A percentile compares a stretch with the other conserved stretches of the same genome.
phyloP scores from a whole-genome alignment of 2,329 filamentous ascomycete genomes.

The Metarhizium humberi region DNA sequence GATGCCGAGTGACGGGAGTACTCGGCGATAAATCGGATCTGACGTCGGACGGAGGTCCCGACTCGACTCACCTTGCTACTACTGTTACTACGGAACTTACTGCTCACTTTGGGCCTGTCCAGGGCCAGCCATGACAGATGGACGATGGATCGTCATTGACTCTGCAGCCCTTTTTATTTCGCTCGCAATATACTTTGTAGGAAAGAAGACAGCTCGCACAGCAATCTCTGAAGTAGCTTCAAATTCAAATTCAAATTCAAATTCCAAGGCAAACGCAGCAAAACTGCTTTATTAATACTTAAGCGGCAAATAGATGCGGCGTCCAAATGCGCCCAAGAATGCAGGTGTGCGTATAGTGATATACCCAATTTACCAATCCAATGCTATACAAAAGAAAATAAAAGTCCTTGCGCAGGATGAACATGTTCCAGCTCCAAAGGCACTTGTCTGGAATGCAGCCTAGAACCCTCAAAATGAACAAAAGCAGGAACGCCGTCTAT shows the following conservation, averaged over 20 bases:
- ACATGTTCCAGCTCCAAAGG: neutral
- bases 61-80: neutral
- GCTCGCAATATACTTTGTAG: too few relatives aligned
- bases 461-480: neutral
- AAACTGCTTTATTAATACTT: neutral
- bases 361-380: neutral
- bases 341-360: neutral
- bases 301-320: neutral
- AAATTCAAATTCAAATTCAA: too few relatives aligned
- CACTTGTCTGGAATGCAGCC: too few relatives aligned
- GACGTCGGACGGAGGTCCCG: neutral
- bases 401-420: neutral
- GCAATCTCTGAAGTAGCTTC: too few relatives aligned
- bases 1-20: neutral
- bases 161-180: too few relatives aligned
- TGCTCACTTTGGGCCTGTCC: too few relatives aligned
- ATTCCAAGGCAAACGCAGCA: neutral
- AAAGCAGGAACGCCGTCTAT: conserved; percentile 1
- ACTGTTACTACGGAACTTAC: neutral
- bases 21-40: conserved; percentile 15
- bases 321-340: neutral
- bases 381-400: neutral
- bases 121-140: too few relatives aligned
- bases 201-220: too few relatives aligned
- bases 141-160: too few relatives aligned